Conservation (phyloP, 2,329 filamentous ascomycete species). For the Hirsutella rhossiliensis region DNA sequence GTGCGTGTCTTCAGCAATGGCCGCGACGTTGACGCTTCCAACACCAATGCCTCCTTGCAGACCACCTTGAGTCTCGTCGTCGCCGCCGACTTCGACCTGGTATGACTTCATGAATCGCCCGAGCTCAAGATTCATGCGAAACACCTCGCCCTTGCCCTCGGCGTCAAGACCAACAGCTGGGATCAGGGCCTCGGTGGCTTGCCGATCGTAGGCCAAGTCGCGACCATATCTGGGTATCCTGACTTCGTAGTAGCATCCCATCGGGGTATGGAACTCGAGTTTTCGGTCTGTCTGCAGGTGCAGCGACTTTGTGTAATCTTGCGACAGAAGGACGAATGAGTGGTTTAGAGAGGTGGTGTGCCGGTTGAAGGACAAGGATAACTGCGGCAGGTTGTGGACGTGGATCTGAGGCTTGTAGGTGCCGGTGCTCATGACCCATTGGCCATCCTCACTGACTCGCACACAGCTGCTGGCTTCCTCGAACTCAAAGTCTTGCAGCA, state of each 20-base stretch:
- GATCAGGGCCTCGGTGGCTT: constrained; percentile 73
- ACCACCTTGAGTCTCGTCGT: constrained; percentile 70
- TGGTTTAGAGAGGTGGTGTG: constrained; percentile 89
- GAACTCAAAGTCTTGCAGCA: constrained; percentile 96
- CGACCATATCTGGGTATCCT: constrained; percentile 86
- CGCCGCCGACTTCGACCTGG: constrained; percentile 78
- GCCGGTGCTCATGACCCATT: constrained; percentile 95
- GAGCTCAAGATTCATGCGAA: constrained; percentile 79
- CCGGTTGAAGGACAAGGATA: constrained; percentile 85
- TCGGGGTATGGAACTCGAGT: constrained; percentile 85
- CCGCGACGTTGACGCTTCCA: constrained; percentile 76
- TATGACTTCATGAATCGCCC: constrained; percentile 93
- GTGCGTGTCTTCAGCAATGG: constrained; percentile 80
- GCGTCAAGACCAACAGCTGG: constrained; percentile 78
- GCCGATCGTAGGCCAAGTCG: constrained; percentile 74
- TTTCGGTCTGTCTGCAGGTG: constrained; percentile 87
- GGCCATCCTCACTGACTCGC: constrained; percentile 82
- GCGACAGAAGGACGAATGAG: constrained; percentile 77
- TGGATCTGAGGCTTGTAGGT: constrained; percentile 63
- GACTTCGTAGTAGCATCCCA: constrained; percentile 79
- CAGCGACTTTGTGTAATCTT: constrained; percentile 87
- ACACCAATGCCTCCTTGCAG: constrained; percentile 79
- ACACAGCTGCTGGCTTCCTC: constrained; percentile 90
- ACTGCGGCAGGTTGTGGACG: constrained; percentile 84
- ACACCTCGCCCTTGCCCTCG: constrained; percentile 84